Percentiles rank a stretch among this genome's conserved stretches.
phyloP scores from a whole-genome alignment of 192 early-diverging fungal genomes.

The Obelidium mucronatum region DNA sequence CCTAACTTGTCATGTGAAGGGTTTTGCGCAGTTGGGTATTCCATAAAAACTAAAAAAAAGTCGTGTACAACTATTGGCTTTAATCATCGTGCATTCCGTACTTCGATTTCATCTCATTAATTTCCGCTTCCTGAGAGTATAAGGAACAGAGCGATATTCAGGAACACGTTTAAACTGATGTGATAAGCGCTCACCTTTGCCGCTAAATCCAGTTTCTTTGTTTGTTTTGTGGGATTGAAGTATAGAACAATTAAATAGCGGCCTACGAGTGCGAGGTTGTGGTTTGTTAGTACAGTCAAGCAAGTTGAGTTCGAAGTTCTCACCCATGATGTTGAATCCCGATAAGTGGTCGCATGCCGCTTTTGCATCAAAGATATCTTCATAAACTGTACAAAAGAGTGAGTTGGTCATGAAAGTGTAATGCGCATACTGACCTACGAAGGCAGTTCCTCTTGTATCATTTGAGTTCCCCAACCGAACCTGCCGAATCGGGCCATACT shows the following conservation, averaged over 20 bases:
- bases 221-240: slow-evolving; percentile 81
- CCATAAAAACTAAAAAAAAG: neutral
- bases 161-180: neutral
- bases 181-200: slow-evolving; percentile 24
- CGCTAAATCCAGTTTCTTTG: slow-evolving; percentile 79
- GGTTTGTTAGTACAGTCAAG: neutral
- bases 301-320: neutral
- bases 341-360: slow-evolving; percentile 94
- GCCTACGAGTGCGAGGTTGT: slow-evolving; percentile 44
- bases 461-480: slow-evolving; percentile 84
- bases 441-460: slow-evolving; percentile 94
- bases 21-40: neutral
- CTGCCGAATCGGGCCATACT: slow-evolving; percentile 94
- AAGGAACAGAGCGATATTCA: neutral
- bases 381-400: slow-evolving; percentile 69
- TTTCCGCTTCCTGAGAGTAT: slow-evolving; percentile 45
- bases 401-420: neutral
- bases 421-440: slow-evolving; percentile 63
- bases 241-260: slow-evolving; percentile 96
- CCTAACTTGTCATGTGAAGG: no score
- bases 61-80: no score
- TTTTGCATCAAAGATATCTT: slow-evolving; percentile 98
- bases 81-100: slow-evolving; percentile 36
- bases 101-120: slow-evolving; percentile 53
- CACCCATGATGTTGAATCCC: slow-evolving; percentile 95